phyloP scores from a whole-genome alignment of 208 protist species.

The Strigomonas oncopelti region DNA sequence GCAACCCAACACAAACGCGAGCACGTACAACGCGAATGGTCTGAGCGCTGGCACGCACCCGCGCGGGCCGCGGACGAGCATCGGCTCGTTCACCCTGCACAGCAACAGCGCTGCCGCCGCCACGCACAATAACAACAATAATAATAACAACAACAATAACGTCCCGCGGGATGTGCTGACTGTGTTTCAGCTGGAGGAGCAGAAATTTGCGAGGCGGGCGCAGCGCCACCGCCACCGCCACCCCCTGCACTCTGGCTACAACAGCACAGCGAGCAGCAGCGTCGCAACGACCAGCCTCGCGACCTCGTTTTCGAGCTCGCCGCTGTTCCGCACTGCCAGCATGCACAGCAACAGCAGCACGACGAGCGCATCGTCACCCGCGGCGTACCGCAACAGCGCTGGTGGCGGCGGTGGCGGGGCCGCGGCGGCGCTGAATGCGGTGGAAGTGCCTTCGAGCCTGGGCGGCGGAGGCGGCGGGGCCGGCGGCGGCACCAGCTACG shows the following conservation, averaged over 20 bases:
- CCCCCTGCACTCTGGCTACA: neutral
- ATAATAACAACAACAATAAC: neutral
- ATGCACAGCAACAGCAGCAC: too few species aligned
- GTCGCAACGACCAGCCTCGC: neutral
- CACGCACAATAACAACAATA: neutral
- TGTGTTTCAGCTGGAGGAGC: neutral
- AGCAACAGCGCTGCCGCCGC: neutral
- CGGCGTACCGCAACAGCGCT: too few species aligned
- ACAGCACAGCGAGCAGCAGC: neutral
- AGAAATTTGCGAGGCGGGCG: neutral
- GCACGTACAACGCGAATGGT: neutral
- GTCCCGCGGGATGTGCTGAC: neutral
- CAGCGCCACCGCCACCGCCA: neutral
- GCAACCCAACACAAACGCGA: neutral
- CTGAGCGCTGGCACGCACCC: neutral
- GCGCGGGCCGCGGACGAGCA: neutral
- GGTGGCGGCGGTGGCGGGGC: too few species aligned
- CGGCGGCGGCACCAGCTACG: too few species aligned
- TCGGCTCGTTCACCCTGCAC: neutral
- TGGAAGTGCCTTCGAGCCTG: neutral
- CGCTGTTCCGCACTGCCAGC: too few species aligned
- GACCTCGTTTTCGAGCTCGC: neutral
- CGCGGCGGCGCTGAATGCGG: neutral
- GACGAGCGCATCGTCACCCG: too few species aligned
- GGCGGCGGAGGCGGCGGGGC: too few species aligned